Percentiles rank a stretch among this genome's conserved stretches.
These are phyloP conservation scores for Boechera divaricarpa DNA, from an alignment of 345 rosid genomes.

Conservation along the genomic window DNA sequence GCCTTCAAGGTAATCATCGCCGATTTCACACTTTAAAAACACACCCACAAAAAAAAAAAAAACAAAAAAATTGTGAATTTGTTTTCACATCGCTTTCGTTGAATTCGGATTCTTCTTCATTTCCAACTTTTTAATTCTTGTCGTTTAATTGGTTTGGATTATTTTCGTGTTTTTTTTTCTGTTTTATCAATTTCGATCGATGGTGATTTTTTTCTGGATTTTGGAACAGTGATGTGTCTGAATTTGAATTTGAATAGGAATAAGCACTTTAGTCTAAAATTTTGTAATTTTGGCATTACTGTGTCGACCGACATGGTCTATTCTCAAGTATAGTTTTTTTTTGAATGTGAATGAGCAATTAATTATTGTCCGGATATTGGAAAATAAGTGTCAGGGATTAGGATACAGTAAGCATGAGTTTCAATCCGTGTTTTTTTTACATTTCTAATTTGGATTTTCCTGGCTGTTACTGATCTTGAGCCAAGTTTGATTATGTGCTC, in stretches of 20 bases:
- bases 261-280: conserved; percentile 19
- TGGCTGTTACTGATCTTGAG: background rate
- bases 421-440: background rate
- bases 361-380: background rate
- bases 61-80: background rate
- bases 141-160: background rate
- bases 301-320: conserved; percentile 30
- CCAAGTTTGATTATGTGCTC: no score
- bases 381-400: background rate
- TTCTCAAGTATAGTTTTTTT: background rate
- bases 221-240: conserved; percentile 32
- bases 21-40: no score
- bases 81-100: conserved; percentile 29
- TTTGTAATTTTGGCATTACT: conserved; percentile 19
- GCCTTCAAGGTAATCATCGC: conserved; percentile 78
- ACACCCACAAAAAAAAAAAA: no score
- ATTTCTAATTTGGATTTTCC: background rate
- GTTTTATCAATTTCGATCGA: no score
- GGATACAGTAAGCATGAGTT: background rate
- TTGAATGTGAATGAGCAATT: background rate
- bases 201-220: background rate
- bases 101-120: background rate
- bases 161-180: background rate
- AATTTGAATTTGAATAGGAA: conserved; percentile 20
- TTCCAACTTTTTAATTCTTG: background rate